Conservation (phyloP, 768 basidiomycete genomes). For the Tremella yokohamensis region DNA sequence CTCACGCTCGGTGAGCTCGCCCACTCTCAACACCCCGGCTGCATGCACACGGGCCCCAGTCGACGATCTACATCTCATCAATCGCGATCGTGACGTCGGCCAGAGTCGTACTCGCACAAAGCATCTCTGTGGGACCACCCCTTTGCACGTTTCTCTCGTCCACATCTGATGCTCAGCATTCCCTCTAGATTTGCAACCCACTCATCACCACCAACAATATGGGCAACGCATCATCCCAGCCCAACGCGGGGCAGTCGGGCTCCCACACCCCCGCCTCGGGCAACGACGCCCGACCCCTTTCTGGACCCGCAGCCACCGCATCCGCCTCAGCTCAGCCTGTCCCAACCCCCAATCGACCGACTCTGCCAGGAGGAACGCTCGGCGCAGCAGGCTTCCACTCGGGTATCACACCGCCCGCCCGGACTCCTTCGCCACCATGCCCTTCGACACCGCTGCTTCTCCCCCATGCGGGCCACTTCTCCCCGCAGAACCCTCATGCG, state of each 20-base stretch:
- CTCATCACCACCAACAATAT: conserved; percentile 10
- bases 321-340: conserved; percentile 8
- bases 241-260: conserved; percentile 1
- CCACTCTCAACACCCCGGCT: too few relatives aligned
- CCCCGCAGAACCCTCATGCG: conserved; percentile 47
- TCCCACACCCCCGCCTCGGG: conserved; percentile 6
- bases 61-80: too few relatives aligned
- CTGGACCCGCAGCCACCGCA: conserved; percentile 4
- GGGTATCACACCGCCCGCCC: conserved; percentile 33
- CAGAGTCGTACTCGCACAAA: too few relatives aligned
- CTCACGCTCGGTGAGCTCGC: too few relatives aligned
- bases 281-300: not conserved
- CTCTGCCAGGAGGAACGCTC: not conserved
- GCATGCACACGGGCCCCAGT: too few relatives aligned
- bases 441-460: conserved; percentile 43
- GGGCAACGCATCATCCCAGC: conserved; percentile 21
- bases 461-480: conserved; percentile 46
- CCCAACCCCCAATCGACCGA: not conserved
- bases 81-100: too few relatives aligned
- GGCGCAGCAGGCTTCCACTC: conserved; percentile 30
- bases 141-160: too few relatives aligned
- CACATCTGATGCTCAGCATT: too few relatives aligned
- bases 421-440: conserved; percentile 37
- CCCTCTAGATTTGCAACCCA: not conserved
- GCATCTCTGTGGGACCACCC: too few relatives aligned